Evolutionary conservation across 2,329 filamentous ascomycete species (phyloP), one percentile per base, ranked within the genome.

Genomic region (Penicillium sp.): DNA sequence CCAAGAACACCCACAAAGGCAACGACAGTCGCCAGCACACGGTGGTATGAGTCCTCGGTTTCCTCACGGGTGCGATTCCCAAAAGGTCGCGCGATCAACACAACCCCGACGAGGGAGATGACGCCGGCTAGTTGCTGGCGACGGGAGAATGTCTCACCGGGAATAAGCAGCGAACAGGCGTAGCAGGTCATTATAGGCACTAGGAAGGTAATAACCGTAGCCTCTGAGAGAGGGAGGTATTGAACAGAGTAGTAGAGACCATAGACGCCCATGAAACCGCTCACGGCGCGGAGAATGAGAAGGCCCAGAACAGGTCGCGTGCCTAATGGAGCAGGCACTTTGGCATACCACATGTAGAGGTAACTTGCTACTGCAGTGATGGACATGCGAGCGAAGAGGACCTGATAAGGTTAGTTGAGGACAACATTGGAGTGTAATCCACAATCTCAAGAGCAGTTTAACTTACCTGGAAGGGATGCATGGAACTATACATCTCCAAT

Each of bases 151-250:
- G 86, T 85, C 58, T 95, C 88, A 42, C 82, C 79, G 46, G 69
- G 65, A 18, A 84, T 77, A 29, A 90, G 69, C 45, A 89, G 73
- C 28, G 86, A 89, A 64, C 89, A 95, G 14, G 86, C 78, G 71
- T 90, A 88, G 47, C 87, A 88, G 16, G 87, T 80, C 5, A 94
- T 75, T 11, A 84, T 85, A 0, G 90, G 90, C 0, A 86, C 81
- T 5, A 95, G 76, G 63, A 95, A 96, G 7, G 88, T 93, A 43
- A 96, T 85, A 27, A 95, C 89, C 0, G 87, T 93, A 2, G 89
- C 89, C 64, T 95, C 89, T 13, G 88, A 86, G 2, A 95, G 77
- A 0, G 88, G 87, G 3, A 95, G 78, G 59, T 94, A 94, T 62
- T 87, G 78, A 47, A 87, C 70, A 6, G 81, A 84, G 59, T 83